These are phyloP conservation scores for Penicillium sp. DNA, from an alignment of 2,329 filamentous ascomycete species.

Conservation along the genomic window DNA sequence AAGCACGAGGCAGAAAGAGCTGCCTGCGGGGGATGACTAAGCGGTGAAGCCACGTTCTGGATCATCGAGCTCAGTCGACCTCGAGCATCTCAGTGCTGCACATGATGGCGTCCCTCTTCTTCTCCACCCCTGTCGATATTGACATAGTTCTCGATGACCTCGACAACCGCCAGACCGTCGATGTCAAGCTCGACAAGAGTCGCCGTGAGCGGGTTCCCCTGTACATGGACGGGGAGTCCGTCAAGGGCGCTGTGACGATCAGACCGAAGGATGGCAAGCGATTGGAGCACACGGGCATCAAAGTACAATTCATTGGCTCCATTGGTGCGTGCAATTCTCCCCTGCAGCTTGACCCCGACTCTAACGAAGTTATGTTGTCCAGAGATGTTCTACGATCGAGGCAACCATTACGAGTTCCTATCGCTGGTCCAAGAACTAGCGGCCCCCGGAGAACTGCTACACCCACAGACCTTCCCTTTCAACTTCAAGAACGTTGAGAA, in stretches of 20 bases:
- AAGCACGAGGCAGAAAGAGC: not conserved
- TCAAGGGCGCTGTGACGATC: slow-evolving; percentile 92
- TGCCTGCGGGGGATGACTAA: slow-evolving; percentile 19
- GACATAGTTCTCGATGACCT: slow-evolving; percentile 95
- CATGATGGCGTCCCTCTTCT: slow-evolving; percentile 95
- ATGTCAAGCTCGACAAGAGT: slow-evolving; percentile 98
- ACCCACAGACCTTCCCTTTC: slow-evolving; percentile 98
- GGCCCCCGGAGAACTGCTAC: slow-evolving; percentile 93
- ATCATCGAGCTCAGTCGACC: slow-evolving; percentile 17
- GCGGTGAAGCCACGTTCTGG: slow-evolving; percentile 21
- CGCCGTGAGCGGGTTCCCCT: slow-evolving; percentile 92
- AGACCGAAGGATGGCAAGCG: slow-evolving; percentile 97
- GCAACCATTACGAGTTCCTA: slow-evolving; percentile 98
- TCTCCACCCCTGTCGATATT: slow-evolving; percentile 97
- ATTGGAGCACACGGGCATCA: slow-evolving; percentile 96
- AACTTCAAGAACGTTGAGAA: slow-evolving; percentile 99
- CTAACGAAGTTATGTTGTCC: slow-evolving; percentile 3
- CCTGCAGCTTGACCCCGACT: not conserved
- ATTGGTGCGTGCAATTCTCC: slow-evolving; percentile 56
- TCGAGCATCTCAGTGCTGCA: slow-evolving; percentile 9
- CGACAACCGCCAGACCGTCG: slow-evolving; percentile 90
- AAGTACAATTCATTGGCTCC: slow-evolving; percentile 98
- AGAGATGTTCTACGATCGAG: slow-evolving; percentile 99
- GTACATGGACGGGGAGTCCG: slow-evolving; percentile 97
- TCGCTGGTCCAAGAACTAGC: slow-evolving; percentile 95